A percentile compares a stretch with the other conserved stretches of the same genome.
Evolutionary conservation across 176 grass and related monocot species (phyloP).

Genomic region (Eleusine indica): DNA sequence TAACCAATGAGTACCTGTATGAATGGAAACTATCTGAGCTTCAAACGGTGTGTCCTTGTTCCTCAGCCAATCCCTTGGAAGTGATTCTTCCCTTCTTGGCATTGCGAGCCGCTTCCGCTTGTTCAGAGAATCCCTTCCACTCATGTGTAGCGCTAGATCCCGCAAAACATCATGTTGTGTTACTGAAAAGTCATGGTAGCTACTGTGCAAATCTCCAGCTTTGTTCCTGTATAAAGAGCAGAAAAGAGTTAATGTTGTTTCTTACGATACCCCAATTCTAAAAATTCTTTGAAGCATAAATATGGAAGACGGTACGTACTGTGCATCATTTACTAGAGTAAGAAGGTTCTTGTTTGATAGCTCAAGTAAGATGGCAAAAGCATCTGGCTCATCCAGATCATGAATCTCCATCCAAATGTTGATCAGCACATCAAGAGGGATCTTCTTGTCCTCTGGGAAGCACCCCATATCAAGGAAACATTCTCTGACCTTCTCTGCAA

Average conservation of each 20-base stretch:
- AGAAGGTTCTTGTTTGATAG: constrained; percentile 87
- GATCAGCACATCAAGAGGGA: constrained; percentile 87
- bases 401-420: constrained; percentile 98
- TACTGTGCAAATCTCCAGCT: constrained; percentile 90
- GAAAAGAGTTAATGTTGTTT: constrained; percentile 4
- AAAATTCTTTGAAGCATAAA: constrained; percentile 28
- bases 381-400: constrained; percentile 90
- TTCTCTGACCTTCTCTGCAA: constrained; percentile 75
- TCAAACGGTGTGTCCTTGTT: constrained; percentile 69
- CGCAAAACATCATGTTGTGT: constrained; percentile 96
- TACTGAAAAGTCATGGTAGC: constrained; percentile 79
- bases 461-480: constrained; percentile 96
- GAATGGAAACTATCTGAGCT: constrained; percentile 96
- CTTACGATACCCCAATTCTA: background rate
- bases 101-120: constrained; percentile 69
- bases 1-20: constrained; percentile 66
- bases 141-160: constrained; percentile 91
- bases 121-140: constrained; percentile 58
- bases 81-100: constrained; percentile 83
- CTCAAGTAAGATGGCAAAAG: constrained; percentile 84
- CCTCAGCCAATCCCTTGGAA: constrained; percentile 85
- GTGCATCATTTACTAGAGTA: constrained; percentile 89
- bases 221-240: constrained; percentile 61
- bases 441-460: constrained; percentile 98
- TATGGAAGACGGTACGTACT: constrained; percentile 54